Evolutionary conservation across 495 filamentous ascomycete species (phyloP).

Genomic region (Lineolata rhizophorae): DNA sequence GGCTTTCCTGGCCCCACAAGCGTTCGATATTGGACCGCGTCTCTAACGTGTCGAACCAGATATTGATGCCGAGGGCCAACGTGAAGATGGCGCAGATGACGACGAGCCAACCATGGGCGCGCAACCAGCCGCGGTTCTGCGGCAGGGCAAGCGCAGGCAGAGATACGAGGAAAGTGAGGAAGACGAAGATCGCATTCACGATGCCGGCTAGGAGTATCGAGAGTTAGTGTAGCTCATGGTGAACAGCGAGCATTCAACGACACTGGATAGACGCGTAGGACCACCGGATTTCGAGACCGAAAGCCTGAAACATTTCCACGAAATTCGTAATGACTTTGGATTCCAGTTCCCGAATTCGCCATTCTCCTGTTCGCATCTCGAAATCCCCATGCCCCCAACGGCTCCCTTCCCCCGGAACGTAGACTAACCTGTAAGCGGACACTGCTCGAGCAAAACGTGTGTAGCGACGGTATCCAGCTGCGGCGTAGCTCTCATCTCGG

Average conservation of each 20-base stretch:
- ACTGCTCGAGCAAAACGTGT: slow-evolving; percentile 35
- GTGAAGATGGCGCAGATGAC: slow-evolving; percentile 39
- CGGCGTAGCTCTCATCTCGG: slow-evolving; percentile 20
- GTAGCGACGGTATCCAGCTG: slow-evolving; percentile 34
- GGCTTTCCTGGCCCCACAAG: slow-evolving; percentile 31
- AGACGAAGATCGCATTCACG: slow-evolving; percentile 40
- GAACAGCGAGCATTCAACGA: not conserved
- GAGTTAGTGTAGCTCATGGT: slow-evolving; percentile 1
- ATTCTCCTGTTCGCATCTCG: too few species aligned
- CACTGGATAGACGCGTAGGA: not conserved
- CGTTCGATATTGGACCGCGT: slow-evolving; percentile 31
- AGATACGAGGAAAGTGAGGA: slow-evolving; percentile 26
- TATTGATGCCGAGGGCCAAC: slow-evolving; percentile 35
- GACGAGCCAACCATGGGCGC: slow-evolving; percentile 32
- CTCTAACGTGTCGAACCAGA: slow-evolving; percentile 50
- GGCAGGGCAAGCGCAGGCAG: slow-evolving; percentile 18
- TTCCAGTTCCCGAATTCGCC: too few species aligned
- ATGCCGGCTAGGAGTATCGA: slow-evolving; percentile 28
- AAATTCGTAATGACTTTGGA: not conserved
- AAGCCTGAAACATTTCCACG: not conserved
- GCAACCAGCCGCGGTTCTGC: slow-evolving; percentile 18
- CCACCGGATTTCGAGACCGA: not conserved
- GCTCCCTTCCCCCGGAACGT: too few species aligned
- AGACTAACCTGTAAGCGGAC: slow-evolving; percentile 34
- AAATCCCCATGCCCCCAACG: too few species aligned